These are phyloP conservation scores for Megacollybia platyphylla DNA, from an alignment of 1,284 basidiomycete species.

Conservation along the genomic window DNA sequence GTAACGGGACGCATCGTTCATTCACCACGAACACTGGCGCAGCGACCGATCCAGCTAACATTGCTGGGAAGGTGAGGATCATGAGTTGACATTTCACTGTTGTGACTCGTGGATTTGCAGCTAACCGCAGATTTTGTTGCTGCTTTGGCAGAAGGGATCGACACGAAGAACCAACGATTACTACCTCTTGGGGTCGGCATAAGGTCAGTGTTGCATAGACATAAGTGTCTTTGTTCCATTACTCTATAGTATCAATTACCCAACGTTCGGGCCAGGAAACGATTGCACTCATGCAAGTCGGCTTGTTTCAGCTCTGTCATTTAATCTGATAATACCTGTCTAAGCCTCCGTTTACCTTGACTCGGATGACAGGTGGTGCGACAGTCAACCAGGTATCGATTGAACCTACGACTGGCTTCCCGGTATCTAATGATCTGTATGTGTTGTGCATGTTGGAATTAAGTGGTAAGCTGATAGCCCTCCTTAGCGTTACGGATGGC, in stretches of 20 bases:
- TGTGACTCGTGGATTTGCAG: constrained; percentile 1
- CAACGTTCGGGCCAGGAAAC: constrained; percentile 2
- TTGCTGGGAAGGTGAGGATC: constrained; percentile 4
- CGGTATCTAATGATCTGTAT: constrained; percentile 4
- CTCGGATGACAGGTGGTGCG: constrained; percentile 8
- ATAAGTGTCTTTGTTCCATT: no score
- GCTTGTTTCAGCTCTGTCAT: background rate
- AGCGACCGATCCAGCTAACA: constrained; percentile 6
- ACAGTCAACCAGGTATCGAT: constrained; percentile 5
- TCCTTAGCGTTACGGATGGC: background rate
- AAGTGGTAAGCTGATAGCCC: background rate
- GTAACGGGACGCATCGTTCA: constrained; percentile 7
- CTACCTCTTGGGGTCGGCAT: constrained; percentile 7
- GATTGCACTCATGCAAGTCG: constrained; percentile 4
- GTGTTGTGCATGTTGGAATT: background rate
- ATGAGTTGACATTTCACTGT: background rate
- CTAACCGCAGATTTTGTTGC: constrained; percentile 7
- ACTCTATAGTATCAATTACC: constrained; percentile 4
- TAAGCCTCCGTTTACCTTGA: constrained; percentile 7
- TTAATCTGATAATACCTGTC: background rate
- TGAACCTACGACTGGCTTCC: constrained; percentile 6
- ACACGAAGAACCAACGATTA: constrained; percentile 3
- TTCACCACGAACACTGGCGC: constrained; percentile 6
- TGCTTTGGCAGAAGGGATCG: constrained; percentile 4
- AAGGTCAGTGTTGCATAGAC: background rate